phyloP scores from a whole-genome alignment of 176 grass and related monocot genomes.

The Carex scoparia region DNA sequence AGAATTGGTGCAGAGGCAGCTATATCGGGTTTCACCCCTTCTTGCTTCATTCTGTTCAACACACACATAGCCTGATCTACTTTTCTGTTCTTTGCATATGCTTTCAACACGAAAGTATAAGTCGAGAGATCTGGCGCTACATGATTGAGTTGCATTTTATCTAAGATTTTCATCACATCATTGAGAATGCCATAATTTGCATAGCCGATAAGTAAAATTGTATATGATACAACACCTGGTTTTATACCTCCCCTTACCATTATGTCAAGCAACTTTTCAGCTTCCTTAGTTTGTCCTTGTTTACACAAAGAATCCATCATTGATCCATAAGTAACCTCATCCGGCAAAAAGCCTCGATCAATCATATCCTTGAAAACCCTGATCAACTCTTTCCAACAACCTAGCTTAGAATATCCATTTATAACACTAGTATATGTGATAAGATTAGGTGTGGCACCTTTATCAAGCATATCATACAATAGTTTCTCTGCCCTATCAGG shows the following conservation, averaged over 20 bases:
- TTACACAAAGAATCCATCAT: slow-evolving; percentile 4
- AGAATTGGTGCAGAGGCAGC: not conserved
- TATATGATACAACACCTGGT: not conserved
- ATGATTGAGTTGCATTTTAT: not conserved
- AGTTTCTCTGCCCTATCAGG: not conserved
- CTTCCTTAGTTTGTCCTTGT: slow-evolving; percentile 5
- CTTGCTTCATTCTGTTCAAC: not conserved
- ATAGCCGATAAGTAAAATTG: not conserved
- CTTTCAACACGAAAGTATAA: not conserved
- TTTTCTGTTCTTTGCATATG: not conserved
- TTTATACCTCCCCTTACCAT: not conserved
- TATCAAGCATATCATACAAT: not conserved
- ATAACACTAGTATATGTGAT: not conserved
- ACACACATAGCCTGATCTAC: not conserved
- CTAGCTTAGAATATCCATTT: not conserved
- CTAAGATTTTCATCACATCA: not conserved
- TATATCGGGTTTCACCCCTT: not conserved
- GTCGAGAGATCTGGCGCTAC: not conserved
- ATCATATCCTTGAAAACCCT: slow-evolving; percentile 6
- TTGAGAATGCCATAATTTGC: not conserved
- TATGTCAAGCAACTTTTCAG: not conserved
- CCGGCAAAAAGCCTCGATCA: not conserved
- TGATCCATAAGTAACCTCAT: not conserved
- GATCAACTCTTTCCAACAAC: not conserved
- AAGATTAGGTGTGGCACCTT: not conserved